These are phyloP conservation scores for Stachybotrys elegans DNA, from an alignment of 2,329 filamentous ascomycete genomes.

Conservation along the genomic window DNA sequence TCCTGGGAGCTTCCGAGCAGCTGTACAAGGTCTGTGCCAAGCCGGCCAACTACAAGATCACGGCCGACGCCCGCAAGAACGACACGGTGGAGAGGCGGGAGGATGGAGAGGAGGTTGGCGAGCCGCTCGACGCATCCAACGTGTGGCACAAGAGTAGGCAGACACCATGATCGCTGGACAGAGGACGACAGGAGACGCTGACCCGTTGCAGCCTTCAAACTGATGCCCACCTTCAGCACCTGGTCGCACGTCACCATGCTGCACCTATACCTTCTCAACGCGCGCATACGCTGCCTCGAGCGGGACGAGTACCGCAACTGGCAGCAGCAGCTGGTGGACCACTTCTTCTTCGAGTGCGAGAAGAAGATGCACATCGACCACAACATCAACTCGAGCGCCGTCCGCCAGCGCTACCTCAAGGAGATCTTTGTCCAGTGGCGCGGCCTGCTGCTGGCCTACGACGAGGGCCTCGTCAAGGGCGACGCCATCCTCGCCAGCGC, in stretches of 20 bases:
- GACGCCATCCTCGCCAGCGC: slow-evolving; percentile 76
- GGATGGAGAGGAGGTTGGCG: slow-evolving; percentile 77
- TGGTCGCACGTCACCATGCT: slow-evolving; percentile 97
- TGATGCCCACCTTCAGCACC: slow-evolving; percentile 84
- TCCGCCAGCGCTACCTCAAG: slow-evolving; percentile 67
- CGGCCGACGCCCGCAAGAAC: slow-evolving; percentile 59
- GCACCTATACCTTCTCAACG: slow-evolving; percentile 88
- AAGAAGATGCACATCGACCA: slow-evolving; percentile 78
- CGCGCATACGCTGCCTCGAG: slow-evolving; percentile 75
- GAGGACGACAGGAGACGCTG: not conserved
- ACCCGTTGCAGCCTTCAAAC: slow-evolving; percentile 57
- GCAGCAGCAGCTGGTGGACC: slow-evolving; percentile 88
- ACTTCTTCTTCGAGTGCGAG: slow-evolving; percentile 90
- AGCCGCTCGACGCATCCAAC: slow-evolving; percentile 21
- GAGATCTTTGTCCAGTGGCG: slow-evolving; percentile 94
- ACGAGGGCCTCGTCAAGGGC: slow-evolving; percentile 72
- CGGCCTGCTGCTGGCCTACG: slow-evolving; percentile 76
- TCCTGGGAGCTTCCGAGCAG: slow-evolving; percentile 72
- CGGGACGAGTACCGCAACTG: slow-evolving; percentile 64
- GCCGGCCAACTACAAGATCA: slow-evolving; percentile 73
- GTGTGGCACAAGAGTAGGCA: slow-evolving; percentile 72
- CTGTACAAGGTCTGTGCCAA: slow-evolving; percentile 71
- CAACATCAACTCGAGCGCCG: slow-evolving; percentile 54
- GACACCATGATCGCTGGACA: not conserved
- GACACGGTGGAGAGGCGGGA: slow-evolving; percentile 65